These are phyloP conservation scores for Pachysandra terminalis DNA, from an alignment of 164 flowering plant species.

Conservation along the genomic window DNA sequence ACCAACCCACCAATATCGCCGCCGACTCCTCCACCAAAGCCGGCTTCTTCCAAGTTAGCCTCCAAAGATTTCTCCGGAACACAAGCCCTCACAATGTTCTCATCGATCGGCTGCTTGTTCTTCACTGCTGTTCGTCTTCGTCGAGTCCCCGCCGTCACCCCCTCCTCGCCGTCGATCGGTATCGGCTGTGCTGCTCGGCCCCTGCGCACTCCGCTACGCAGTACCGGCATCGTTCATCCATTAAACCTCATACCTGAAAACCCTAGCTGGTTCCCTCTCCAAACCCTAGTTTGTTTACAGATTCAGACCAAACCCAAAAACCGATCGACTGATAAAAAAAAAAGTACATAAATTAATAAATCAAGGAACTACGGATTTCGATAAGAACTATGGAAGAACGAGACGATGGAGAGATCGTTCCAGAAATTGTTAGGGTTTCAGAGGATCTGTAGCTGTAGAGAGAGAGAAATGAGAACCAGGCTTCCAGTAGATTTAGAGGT, in stretches of 20 bases:
- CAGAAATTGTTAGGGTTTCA: not conserved
- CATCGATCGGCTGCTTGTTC: constrained; percentile 21
- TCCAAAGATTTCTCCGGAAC: constrained; percentile 11
- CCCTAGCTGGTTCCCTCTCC: constrained; percentile 2
- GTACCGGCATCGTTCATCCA: constrained; percentile 63
- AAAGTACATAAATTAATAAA: not conserved
- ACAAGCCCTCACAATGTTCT: constrained; percentile 13
- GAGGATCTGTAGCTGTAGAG: not conserved
- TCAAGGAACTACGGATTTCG: not conserved
- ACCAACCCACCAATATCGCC: constrained; percentile 2
- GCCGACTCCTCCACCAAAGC: constrained; percentile 10
- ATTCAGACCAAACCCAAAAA: not conserved
- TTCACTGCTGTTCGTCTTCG: constrained; percentile 23
- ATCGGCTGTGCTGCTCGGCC: constrained; percentile 30
- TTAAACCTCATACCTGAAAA: constrained; percentile 27
- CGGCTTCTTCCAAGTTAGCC: constrained; percentile 15
- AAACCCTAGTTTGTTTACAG: not conserved
- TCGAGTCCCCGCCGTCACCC: constrained; percentile 10
- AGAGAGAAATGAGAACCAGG: not conserved
- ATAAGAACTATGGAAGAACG: too few species aligned
- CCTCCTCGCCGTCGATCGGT: constrained; percentile 12
- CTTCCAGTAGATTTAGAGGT: too few species aligned
- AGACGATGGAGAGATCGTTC: not conserved
- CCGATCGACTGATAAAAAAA: too few species aligned
- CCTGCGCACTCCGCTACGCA: constrained; percentile 59